Conservation (phyloP, 257 asterid species). For the Plantago elongata region DNA sequence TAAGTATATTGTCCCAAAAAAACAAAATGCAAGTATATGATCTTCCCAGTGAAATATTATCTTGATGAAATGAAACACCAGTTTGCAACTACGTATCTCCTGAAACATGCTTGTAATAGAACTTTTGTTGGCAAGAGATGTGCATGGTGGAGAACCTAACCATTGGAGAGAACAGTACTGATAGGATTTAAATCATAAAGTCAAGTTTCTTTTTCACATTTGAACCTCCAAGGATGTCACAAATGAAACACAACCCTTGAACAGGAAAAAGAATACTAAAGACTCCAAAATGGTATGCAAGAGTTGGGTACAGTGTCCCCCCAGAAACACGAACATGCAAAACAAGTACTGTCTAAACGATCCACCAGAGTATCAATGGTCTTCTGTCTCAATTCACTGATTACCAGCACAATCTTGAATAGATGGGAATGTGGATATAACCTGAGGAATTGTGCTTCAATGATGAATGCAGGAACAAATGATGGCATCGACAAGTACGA, state of each 20-base stretch:
- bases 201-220: no score
- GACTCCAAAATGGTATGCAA: not conserved
- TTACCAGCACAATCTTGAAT: constrained; percentile 12
- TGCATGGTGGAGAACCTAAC: no score
- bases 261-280: not conserved
- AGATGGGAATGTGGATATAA: constrained; percentile 25
- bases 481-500: constrained; percentile 83
- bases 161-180: no score
- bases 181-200: no score
- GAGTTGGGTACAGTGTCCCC: not conserved
- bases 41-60: no score
- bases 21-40: not conserved
- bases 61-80: no score
- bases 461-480: constrained; percentile 77
- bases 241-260: no score
- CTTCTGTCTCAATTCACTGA: constrained; percentile 1
- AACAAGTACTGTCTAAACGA: no score
- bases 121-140: no score
- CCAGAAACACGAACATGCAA: no score
- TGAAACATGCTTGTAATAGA: not conserved
- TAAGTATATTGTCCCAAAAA: not conserved
- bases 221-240: no score
- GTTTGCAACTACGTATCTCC: not conserved
- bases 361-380: no score
- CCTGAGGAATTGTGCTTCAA: constrained; percentile 83